Evolutionary conservation across 306 rosid genomes (phyloP), one percentile per base, ranked within the genome.

Genomic region (Malus fusca): DNA sequence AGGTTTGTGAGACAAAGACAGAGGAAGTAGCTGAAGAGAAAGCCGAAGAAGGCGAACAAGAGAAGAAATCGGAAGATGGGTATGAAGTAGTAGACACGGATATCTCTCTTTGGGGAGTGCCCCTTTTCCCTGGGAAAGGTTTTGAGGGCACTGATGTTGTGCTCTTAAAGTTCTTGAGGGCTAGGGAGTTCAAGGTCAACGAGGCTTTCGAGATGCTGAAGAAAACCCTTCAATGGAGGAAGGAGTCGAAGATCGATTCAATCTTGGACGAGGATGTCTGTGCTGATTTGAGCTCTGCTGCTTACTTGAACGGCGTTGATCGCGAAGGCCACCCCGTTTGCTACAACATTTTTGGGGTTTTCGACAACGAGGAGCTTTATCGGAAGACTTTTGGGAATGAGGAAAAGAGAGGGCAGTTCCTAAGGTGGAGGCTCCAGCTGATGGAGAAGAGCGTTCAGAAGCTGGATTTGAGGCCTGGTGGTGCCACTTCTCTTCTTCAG

Each of bases 331-430:
- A 95, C 79, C 86, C 89, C 0, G 98, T 94, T 19, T 88, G 89
- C 80, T 91, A 91, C 87, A 94, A 94, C 87, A 83, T 95, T 4
- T 95, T 90, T 4, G 97, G 98, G 0, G 95, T 84, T 60, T 95
- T 95, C 28, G 90, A 85, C 26, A 72, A 71, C 9, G 90, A 88
- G 77, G 97, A 90, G 28, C 72, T 90, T 74, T 92, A 94, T 58
- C 86, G 86, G 72, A 90, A 83, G 12, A 88, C 96, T 0, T 90
- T 95, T 26, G 89, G 93, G 1, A 91, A 85, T 6, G 98, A 92
- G 68, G 96, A 90, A 75, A 95, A 95, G 84, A 71, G 97, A 12
- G 61, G 68, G 28, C 83, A 89, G 77, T 93, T 93, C 82, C 69
- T 93, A 28, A 86, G 96, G 71, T 93, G 98, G 98, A 90, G 98